These are phyloP conservation scores for Colletotrichum paranaense DNA, from an alignment of 2,329 filamentous ascomycete genomes.

Conservation along the genomic window DNA sequence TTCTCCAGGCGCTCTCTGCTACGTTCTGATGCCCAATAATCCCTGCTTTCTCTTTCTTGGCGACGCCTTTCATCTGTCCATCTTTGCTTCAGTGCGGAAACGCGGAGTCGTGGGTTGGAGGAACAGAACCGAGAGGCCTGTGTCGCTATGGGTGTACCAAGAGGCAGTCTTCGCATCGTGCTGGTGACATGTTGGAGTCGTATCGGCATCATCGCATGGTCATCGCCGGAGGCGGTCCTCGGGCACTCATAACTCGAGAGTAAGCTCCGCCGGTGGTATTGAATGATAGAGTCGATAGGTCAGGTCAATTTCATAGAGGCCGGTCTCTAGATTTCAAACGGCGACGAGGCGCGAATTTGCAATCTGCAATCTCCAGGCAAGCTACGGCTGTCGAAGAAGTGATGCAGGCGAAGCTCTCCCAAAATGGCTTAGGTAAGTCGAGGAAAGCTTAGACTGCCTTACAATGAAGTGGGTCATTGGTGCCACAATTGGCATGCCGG, in stretches of 20 bases:
- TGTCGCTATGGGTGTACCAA: neutral
- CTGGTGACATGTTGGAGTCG: constrained; percentile 15
- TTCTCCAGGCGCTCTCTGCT: neutral
- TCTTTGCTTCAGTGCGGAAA: neutral
- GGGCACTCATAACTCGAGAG: constrained; percentile 9
- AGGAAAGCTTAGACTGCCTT: neutral
- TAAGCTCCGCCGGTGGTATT: neutral
- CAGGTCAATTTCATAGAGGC: neutral
- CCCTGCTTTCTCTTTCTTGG: neutral
- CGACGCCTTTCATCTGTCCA: neutral
- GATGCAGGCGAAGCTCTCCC: neutral
- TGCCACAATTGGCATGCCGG: neutral
- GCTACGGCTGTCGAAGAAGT: neutral
- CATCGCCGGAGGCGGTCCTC: neutral
- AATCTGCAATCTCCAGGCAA: neutral
- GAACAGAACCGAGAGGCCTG: neutral
- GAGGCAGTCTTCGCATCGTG: constrained; percentile 4
- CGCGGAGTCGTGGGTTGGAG: no score
- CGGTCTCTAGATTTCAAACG: neutral
- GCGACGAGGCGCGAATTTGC: neutral
- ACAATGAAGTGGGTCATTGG: neutral
- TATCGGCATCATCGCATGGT: constrained; percentile 17
- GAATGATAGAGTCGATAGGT: neutral
- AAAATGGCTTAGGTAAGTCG: constrained; percentile 18
- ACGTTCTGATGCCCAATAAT: neutral